phyloP scores from a whole-genome alignment of 1,284 basidiomycete genomes.

The Neolentinus lepideus region DNA sequence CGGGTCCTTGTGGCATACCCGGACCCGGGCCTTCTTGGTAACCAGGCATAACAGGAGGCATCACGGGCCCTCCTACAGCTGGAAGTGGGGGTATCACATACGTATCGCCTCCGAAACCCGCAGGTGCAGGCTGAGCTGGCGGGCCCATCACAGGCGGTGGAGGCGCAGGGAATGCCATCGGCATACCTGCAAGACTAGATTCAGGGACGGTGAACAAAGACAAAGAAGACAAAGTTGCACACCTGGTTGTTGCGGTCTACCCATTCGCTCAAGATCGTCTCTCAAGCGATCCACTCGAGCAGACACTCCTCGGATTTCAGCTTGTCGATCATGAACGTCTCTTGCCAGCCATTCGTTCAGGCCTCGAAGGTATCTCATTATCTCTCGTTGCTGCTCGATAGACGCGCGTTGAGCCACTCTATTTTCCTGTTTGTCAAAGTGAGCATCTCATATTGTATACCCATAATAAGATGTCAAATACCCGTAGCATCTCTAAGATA shows the following conservation, averaged over 20 bases:
- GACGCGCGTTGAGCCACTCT: slow-evolving; percentile 64
- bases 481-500: slow-evolving; percentile 56
- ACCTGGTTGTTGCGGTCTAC: slow-evolving; percentile 11
- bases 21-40: neutral
- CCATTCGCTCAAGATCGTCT: slow-evolving; percentile 38
- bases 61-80: slow-evolving; percentile 9
- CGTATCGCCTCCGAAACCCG: neutral
- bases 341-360: slow-evolving; percentile 70
- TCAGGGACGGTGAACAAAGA: neutral
- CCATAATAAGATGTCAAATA: slow-evolving; percentile 22
- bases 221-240: slow-evolving; percentile 6
- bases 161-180: neutral
- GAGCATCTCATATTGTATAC: no score
- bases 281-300: slow-evolving; percentile 56
- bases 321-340: slow-evolving; percentile 68
- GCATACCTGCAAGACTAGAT: neutral
- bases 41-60: slow-evolving; percentile 18
- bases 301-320: slow-evolving; percentile 58
- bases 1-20: slow-evolving; percentile 1
- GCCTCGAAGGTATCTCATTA: slow-evolving; percentile 67
- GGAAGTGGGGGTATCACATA: slow-evolving; percentile 1
- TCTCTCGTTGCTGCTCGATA: slow-evolving; percentile 67
- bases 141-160: neutral
- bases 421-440: slow-evolving; percentile 48
- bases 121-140: neutral